phyloP scores from a whole-genome alignment of 805 yeast genomes.

The Candida endomychidarum region DNA sequence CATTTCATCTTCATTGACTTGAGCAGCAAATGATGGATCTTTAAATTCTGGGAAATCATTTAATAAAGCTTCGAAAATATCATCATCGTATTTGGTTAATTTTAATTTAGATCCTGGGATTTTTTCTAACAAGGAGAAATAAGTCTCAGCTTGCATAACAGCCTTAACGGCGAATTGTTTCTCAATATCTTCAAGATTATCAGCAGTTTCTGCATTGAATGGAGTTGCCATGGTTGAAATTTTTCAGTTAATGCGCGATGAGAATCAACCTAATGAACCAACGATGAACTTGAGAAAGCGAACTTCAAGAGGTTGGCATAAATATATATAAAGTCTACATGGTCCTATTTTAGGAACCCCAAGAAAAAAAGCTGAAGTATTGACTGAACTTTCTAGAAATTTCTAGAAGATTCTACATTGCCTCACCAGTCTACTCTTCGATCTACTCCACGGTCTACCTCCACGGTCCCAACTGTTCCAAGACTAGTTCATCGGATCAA shows the following conservation, averaged over 20 bases:
- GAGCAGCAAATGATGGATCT: conserved; percentile 54
- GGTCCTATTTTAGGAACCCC: too few relatives aligned
- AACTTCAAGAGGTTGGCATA: too few relatives aligned
- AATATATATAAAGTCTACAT: too few relatives aligned
- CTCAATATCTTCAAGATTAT: conserved; percentile 86
- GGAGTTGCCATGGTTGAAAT: conserved; percentile 30
- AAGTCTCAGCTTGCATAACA: conserved; percentile 91
- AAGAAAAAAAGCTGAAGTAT: too few relatives aligned
- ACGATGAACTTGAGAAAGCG: background rate
- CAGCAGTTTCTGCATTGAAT: conserved; percentile 88
- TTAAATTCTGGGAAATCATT: conserved; percentile 87
- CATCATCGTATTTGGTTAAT: conserved; percentile 71
- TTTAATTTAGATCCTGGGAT: conserved; percentile 79
- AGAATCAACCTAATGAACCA: background rate
- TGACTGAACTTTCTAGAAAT: too few relatives aligned
- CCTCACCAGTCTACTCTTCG: too few relatives aligned
- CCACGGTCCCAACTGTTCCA: too few relatives aligned
- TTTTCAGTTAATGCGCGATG: background rate
- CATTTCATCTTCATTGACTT: conserved; percentile 74
- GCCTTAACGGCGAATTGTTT: conserved; percentile 98
- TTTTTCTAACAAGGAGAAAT: conserved; percentile 77
- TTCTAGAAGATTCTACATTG: too few relatives aligned
- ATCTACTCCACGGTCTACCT: too few relatives aligned
- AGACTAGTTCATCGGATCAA: too few relatives aligned
- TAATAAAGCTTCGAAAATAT: conserved; percentile 57